Percentiles rank a stretch among this genome's conserved stretches.
These are phyloP conservation scores for Mortierella sp. DNA, from an alignment of 371 early-diverging fungal species.

Conservation along the genomic window DNA sequence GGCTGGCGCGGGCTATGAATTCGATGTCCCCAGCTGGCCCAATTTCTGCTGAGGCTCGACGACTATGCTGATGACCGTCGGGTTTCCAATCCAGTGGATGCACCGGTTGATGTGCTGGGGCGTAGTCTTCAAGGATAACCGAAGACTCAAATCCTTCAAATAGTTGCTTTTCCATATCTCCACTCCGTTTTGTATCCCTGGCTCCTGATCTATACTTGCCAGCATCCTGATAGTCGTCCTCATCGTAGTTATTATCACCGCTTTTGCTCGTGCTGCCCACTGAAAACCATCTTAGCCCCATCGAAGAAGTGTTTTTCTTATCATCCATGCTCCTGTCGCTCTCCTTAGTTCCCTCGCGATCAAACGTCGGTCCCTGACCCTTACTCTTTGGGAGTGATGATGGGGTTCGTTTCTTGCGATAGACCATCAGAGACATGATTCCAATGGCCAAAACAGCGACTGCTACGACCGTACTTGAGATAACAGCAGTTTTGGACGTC, in stretches of 20 bases:
- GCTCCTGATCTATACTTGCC: background rate
- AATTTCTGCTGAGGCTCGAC: background rate
- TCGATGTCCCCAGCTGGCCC: background rate
- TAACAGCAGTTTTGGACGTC: slow-evolving; percentile 8
- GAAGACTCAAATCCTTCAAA: slow-evolving; percentile 49
- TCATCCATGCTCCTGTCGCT: slow-evolving; percentile 3
- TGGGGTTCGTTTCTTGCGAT: slow-evolving; percentile 11
- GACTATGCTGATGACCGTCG: background rate
- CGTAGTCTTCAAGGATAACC: slow-evolving; percentile 15
- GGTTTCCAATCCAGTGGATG: background rate
- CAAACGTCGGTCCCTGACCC: slow-evolving; percentile 1
- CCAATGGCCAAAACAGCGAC: slow-evolving; percentile 12
- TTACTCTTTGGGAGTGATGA: background rate
- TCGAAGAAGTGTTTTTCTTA: background rate
- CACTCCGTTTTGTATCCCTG: background rate
- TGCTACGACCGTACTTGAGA: slow-evolving; percentile 18
- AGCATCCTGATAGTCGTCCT: background rate
- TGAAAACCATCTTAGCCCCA: slow-evolving; percentile 25
- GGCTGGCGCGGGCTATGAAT: background rate
- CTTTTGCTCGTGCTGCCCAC: slow-evolving; percentile 5
- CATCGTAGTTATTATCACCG: background rate
- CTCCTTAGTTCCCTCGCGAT: background rate
- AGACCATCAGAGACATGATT: slow-evolving; percentile 17
- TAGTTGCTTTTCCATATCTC: slow-evolving; percentile 23
- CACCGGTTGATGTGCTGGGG: background rate